Evolutionary conservation across 371 early-diverging fungal species (phyloP).

Genomic region (Cokeromyces recurvatus): DNA sequence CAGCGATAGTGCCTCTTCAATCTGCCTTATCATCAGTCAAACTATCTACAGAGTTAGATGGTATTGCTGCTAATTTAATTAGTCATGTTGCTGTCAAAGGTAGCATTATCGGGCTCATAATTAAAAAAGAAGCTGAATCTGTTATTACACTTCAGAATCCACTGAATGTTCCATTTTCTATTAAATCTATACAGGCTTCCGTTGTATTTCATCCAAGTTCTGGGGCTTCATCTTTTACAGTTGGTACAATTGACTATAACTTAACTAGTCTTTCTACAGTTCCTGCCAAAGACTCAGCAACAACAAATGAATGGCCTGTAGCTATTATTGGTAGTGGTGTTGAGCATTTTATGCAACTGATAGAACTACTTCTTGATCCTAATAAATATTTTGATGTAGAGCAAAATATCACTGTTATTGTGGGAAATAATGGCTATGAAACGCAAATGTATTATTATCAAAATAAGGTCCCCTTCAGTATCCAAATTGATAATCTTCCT

Average conservation of each 20-base stretch:
- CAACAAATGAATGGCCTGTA: constrained; percentile 20
- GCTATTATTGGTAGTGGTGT: background rate
- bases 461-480: constrained; percentile 20
- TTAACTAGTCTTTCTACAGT: constrained; percentile 16
- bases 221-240: constrained; percentile 10
- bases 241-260: constrained; percentile 22
- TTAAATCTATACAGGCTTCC: constrained; percentile 27
- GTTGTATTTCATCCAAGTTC: constrained; percentile 11
- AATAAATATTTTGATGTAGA: constrained; percentile 15
- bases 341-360: constrained; percentile 6
- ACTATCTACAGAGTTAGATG: constrained; percentile 39
- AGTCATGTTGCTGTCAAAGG: constrained; percentile 21
- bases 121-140: constrained; percentile 14
- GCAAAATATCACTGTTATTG: constrained; percentile 23
- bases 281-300: constrained; percentile 14
- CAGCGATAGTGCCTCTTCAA: constrained; percentile 38
- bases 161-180: constrained; percentile 23
- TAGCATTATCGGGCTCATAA: constrained; percentile 3
- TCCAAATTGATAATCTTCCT: constrained; percentile 14
- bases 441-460: constrained; percentile 28
- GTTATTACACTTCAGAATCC: constrained; percentile 45
- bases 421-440: constrained; percentile 22
- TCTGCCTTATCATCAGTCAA: constrained; percentile 41
- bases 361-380: constrained; percentile 4
- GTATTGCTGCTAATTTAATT: constrained; percentile 41